These are phyloP conservation scores for Plasmodium inui DNA, from an alignment of 169 alveolate species.

Conservation along the genomic window DNA sequence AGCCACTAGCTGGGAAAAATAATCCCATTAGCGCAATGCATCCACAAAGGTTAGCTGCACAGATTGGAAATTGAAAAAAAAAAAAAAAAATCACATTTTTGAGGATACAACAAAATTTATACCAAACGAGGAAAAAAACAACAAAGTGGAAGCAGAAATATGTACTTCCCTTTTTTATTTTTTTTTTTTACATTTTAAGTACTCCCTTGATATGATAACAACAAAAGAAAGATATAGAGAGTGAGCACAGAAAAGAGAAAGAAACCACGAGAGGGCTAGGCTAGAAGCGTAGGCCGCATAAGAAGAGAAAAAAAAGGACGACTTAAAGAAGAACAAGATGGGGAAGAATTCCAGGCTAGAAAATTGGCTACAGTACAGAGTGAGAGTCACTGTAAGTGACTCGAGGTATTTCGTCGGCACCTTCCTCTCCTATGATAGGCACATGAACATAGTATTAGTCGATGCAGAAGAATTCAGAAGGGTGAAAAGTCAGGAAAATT, in stretches of 20 bases:
- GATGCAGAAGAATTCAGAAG: slow-evolving; percentile 98
- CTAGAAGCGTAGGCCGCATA: background rate
- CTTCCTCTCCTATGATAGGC: slow-evolving; percentile 98
- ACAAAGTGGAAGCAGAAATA: background rate
- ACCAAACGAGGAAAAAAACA: background rate
- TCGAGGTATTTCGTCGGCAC: slow-evolving; percentile 97
- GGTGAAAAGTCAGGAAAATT: slow-evolving; percentile 82
- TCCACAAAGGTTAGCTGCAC: background rate
- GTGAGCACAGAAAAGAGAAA: background rate
- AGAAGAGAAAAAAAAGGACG: background rate
- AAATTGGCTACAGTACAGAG: slow-evolving; percentile 97
- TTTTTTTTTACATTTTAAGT: background rate
- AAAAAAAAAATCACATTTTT: background rate
- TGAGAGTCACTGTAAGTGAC: slow-evolving; percentile 95
- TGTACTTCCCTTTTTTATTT: background rate
- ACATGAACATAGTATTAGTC: slow-evolving; percentile 97
- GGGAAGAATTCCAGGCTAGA: slow-evolving; percentile 92
- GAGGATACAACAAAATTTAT: background rate
- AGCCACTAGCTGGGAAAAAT: background rate
- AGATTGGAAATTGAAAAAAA: background rate
- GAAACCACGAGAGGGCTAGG: background rate
- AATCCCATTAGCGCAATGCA: background rate
- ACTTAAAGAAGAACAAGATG: slow-evolving; percentile 55
- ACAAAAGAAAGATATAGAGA: background rate
- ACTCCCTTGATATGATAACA: background rate